Evolutionary conservation across 306 rosid genomes (phyloP).

Genomic region (cucumber (Cucumis sativus)): DNA sequence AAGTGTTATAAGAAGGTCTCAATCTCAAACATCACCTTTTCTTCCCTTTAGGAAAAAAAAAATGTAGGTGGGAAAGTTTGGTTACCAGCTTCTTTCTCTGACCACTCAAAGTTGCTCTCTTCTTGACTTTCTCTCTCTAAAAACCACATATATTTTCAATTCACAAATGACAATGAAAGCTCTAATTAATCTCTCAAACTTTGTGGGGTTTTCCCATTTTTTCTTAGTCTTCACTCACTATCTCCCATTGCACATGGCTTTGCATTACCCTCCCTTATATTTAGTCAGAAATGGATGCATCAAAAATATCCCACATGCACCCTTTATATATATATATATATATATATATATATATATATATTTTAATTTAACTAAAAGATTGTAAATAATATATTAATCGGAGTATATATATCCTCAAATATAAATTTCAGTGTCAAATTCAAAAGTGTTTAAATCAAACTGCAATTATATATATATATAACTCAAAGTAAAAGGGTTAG

Average conservation of each 20-base stretch:
- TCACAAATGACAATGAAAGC: not conserved
- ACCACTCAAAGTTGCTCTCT: not conserved
- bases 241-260: not conserved
- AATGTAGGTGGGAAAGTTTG: constrained; percentile 65
- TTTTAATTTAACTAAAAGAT: too few relatives aligned
- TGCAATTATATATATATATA: too few relatives aligned
- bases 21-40: constrained; percentile 12
- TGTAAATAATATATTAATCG: too few relatives aligned
- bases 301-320: not conserved
- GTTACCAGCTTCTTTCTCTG: constrained; percentile 54
- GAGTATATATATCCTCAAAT: too few relatives aligned
- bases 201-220: not conserved
- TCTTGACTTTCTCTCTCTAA: not conserved
- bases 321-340: too few relatives aligned
- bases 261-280: too few relatives aligned
- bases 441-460: too few relatives aligned
- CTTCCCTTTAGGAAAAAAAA: constrained; percentile 24
- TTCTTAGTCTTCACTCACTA: not conserved
- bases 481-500: not conserved
- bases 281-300: constrained; percentile 4
- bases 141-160: not conserved
- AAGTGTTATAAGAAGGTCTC: not conserved
- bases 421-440: too few relatives aligned
- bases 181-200: not conserved
- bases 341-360: too few relatives aligned